Evolutionary conservation across 495 filamentous ascomycete species (phyloP).

Genomic region (Neurospora tetraspora): DNA sequence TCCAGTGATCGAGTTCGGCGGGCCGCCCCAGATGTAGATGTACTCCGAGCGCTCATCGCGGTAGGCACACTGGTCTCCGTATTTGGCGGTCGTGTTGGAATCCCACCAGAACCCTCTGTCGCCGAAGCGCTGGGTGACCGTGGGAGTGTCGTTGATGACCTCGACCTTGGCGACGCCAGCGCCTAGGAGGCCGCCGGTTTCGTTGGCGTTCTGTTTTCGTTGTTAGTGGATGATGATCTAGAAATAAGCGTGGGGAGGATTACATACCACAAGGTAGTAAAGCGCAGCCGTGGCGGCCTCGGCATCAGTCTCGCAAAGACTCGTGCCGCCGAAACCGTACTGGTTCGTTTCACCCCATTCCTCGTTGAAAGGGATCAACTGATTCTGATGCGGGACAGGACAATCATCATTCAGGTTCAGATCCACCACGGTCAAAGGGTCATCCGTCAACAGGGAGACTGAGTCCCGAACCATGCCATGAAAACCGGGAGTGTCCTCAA

Average conservation of each 20-base stretch:
- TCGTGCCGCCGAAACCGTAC: slow-evolving; percentile 28
- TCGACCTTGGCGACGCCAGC: slow-evolving; percentile 26
- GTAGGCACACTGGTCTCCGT: slow-evolving; percentile 27
- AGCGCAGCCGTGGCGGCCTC: slow-evolving; percentile 11
- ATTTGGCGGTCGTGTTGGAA: slow-evolving; percentile 11
- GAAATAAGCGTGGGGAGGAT: background rate
- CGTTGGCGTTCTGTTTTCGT: slow-evolving; percentile 19
- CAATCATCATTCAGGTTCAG: slow-evolving; percentile 20
- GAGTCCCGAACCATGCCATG: slow-evolving; percentile 29
- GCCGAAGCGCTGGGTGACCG: slow-evolving; percentile 23
- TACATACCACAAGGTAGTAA: slow-evolving; percentile 22
- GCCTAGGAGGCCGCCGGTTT: slow-evolving; percentile 14
- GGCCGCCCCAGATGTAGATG: slow-evolving; percentile 26
- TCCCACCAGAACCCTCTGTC: slow-evolving; percentile 26
- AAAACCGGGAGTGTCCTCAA: slow-evolving; percentile 16
- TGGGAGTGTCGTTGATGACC: slow-evolving; percentile 21
- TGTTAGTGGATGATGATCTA: background rate
- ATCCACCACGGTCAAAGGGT: slow-evolving; percentile 22
- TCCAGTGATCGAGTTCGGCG: slow-evolving; percentile 17
- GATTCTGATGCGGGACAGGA: slow-evolving; percentile 21
- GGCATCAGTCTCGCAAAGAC: slow-evolving; percentile 20
- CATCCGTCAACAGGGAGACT: slow-evolving; percentile 18
- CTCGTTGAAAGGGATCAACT: slow-evolving; percentile 24
- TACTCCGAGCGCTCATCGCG: slow-evolving; percentile 25
- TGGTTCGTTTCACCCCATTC: slow-evolving; percentile 23